Conservation (phyloP, 2,329 filamentous ascomycete genomes). For the Sporothrix variecibatus region DNA sequence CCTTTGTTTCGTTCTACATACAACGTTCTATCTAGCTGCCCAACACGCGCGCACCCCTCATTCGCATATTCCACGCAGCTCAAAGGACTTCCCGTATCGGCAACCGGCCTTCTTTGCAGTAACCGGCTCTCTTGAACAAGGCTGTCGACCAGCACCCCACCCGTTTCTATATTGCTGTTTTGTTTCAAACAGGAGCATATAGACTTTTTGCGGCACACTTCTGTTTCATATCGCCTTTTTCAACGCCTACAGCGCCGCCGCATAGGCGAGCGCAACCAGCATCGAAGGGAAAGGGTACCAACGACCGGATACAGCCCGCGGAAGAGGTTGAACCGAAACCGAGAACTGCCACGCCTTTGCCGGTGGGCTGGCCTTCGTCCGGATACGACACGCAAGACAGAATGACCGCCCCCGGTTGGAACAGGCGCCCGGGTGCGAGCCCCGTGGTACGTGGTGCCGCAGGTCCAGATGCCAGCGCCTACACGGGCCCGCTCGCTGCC, state of each 20-base stretch:
- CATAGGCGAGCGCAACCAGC: not conserved
- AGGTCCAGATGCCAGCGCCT: not conserved
- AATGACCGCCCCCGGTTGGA: conserved; percentile 28
- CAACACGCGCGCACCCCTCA: conserved; percentile 5
- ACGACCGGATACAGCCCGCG: not conserved
- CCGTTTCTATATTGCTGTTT: not conserved
- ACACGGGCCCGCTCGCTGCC: conserved; percentile 23
- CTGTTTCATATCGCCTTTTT: not conserved
- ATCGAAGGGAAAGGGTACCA: not conserved
- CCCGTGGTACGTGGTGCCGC: not conserved
- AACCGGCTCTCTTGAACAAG: not conserved
- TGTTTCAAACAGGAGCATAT: not conserved
- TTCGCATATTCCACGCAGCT: not conserved
- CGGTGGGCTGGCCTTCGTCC: not conserved
- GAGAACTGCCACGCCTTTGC: not conserved
- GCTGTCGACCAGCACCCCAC: not conserved
- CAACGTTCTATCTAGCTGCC: not conserved
- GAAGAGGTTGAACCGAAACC: not conserved
- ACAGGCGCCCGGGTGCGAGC: conserved; percentile 27
- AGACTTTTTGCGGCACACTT: not conserved
- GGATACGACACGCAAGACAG: not conserved
- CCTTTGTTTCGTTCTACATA: not conserved
- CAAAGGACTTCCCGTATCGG: not conserved
- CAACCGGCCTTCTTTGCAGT: not conserved
- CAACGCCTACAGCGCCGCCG: not conserved